A percentile compares a stretch with the other conserved stretches of the same genome.
phyloP scores from a whole-genome alignment of 2,329 filamentous ascomycete species.

The Colletotrichum sp. region DNA sequence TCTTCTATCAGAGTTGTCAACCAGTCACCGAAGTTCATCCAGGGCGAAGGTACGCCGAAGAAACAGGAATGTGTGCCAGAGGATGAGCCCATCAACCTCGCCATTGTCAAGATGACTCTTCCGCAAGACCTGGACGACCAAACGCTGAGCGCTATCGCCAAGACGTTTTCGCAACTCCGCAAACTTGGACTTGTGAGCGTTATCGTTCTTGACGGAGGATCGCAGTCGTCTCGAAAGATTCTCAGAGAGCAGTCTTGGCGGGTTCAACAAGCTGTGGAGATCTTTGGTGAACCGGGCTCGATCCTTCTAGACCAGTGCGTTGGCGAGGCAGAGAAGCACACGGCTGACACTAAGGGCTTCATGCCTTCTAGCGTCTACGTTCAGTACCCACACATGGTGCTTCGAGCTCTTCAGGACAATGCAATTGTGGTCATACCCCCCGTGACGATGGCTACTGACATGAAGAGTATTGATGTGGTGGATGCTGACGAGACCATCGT shows the following conservation, averaged over 20 bases:
- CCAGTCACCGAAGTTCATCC: slow-evolving; percentile 39
- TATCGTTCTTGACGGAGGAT: slow-evolving; percentile 78
- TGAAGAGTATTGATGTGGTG: slow-evolving; percentile 40
- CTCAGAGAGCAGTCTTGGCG: slow-evolving; percentile 72
- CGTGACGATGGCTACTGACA: slow-evolving; percentile 46
- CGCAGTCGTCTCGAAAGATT: slow-evolving; percentile 41
- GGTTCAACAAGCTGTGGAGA: slow-evolving; percentile 76
- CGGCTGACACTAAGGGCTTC: slow-evolving; percentile 4
- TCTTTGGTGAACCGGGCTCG: slow-evolving; percentile 70
- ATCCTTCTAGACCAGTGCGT: slow-evolving; percentile 56
- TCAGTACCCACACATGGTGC: slow-evolving; percentile 27
- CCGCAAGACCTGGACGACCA: slow-evolving; percentile 74
- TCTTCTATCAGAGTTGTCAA: slow-evolving; percentile 32
- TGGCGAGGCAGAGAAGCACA: not conserved
- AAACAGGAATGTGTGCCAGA: slow-evolving; percentile 26
- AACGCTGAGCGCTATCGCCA: slow-evolving; percentile 76
- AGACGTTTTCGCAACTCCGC: slow-evolving; percentile 83
- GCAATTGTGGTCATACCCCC: slow-evolving; percentile 45
- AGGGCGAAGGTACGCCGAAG: slow-evolving; percentile 35
- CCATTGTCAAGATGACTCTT: slow-evolving; percentile 82
- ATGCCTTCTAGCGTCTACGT: slow-evolving; percentile 18
- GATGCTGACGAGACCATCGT: slow-evolving; percentile 70
- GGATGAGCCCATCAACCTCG: slow-evolving; percentile 61
- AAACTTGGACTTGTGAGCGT: slow-evolving; percentile 82
- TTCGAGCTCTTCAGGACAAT: slow-evolving; percentile 34